Percentiles rank a stretch among this genome's conserved stretches.
These are phyloP conservation scores for Isatis tinctoria DNA, from an alignment of 345 rosid genomes.

Conservation along the genomic window DNA sequence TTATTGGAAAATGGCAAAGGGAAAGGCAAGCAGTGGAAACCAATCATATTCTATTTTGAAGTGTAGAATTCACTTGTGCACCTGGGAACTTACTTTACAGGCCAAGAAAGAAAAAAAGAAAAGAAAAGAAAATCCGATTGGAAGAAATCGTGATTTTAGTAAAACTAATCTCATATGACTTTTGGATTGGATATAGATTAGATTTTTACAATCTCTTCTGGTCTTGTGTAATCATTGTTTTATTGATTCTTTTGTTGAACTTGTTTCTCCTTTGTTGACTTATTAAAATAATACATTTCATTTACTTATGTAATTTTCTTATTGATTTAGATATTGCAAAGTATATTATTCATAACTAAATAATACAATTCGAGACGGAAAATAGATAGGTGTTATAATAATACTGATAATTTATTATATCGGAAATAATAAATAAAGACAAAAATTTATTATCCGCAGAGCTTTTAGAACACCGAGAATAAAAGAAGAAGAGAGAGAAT, in stretches of 20 bases:
- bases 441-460: too few species aligned
- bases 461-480: too few species aligned
- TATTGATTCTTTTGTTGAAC: slow-evolving; percentile 30
- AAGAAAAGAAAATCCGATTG: slow-evolving; percentile 27
- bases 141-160: slow-evolving; percentile 34
- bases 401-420: too few species aligned
- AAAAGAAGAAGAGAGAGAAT: too few species aligned
- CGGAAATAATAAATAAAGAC: too few species aligned
- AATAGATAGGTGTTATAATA: too few species aligned
- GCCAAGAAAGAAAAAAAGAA: slow-evolving; percentile 3
- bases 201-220: slow-evolving; percentile 14
- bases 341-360: too few species aligned
- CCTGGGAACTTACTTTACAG: slow-evolving; percentile 20
- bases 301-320: background rate
- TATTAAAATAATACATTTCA: slow-evolving; percentile 3
- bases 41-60: background rate
- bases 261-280: slow-evolving; percentile 19
- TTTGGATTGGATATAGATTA: slow-evolving; percentile 28
- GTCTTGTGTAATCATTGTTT: slow-evolving; percentile 30
- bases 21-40: background rate
- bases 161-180: slow-evolving; percentile 22
- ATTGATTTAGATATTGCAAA: too few species aligned
- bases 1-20: background rate
- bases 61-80: slow-evolving; percentile 20
- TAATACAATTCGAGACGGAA: too few species aligned